Base-by-base conservation (phyloP, 78 protist species). In the Pigoraptor vietnamica region DNA sequence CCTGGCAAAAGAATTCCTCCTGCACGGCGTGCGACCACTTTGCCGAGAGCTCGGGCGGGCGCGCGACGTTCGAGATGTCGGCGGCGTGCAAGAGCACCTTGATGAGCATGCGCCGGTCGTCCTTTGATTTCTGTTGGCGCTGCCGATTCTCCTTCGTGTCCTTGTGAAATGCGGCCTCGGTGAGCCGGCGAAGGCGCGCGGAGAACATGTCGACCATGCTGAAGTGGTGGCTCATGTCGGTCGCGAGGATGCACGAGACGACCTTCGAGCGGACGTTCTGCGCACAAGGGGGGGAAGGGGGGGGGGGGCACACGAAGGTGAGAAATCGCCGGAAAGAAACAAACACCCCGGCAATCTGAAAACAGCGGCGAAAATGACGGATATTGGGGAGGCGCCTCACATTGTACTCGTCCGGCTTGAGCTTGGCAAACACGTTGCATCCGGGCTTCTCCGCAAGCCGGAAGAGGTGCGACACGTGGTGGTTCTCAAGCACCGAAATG, bases 401-500 rank as follows among this genome's bases (percentile, higher is more conserved):
- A 19, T 32, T 6, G 37, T 35, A 55, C 37, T 94, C 95, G 48
- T 37, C 89, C 23, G 1, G 33, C 32, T 0, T 33, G 67, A 94
- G 89, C 40, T 38, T 0, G 33, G 81, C 38, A 33, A 93, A 38
- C 25, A 94, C 24, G 55, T 48, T 48, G 67, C 67, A 48, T 48
- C 93, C 90, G 67, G 21, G 35, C 39, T 1, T 0, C 21, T 14
- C 81, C 33, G 94, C 38, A 34, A 93, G 0, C 55, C 23, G 14
- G 39, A 95, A 93, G 29, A 92, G 34, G 21, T 23, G 1, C 55
- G 94, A 6, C 14, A 14, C 67, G 94, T 96, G 98, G 93, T 95
- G 97, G 90, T 95, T 96, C 92, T 97, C 98, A 9, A 97, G 91
- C 38, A 96, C 98, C 29, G 95, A 91, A 33, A 35, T 89, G 56